Evolutionary conservation across 495 filamentous ascomycete genomes (phyloP).

Genomic region (Sabuloglossum arenarium): DNA sequence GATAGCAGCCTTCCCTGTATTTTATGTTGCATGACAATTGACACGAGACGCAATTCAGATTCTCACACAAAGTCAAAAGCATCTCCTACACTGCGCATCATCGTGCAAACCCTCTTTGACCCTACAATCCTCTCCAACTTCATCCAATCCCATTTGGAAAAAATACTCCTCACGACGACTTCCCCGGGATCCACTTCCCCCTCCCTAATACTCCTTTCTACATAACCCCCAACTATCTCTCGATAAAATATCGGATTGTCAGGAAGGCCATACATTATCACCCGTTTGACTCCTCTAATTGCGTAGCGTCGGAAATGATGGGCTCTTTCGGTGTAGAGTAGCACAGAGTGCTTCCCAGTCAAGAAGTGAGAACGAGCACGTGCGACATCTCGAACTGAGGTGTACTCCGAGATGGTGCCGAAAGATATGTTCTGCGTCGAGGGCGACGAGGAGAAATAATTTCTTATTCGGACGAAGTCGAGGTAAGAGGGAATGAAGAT

Average conservation of each 20-base stretch:
- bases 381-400: slow-evolving; percentile 47
- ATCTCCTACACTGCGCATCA: slow-evolving; percentile 59
- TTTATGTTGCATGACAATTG: no score
- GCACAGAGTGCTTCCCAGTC: slow-evolving; percentile 54
- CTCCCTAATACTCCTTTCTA: slow-evolving; percentile 33
- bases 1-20: no score
- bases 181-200: slow-evolving; percentile 17
- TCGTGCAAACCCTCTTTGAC: slow-evolving; percentile 40
- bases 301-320: slow-evolving; percentile 84
- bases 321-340: slow-evolving; percentile 80
- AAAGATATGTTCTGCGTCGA: slow-evolving; percentile 52
- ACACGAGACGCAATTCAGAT: not conserved
- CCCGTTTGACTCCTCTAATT: slow-evolving; percentile 53
- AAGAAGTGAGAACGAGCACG: slow-evolving; percentile 77
- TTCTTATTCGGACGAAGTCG: slow-evolving; percentile 82
- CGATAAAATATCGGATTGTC: slow-evolving; percentile 76
- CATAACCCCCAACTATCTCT: slow-evolving; percentile 61
- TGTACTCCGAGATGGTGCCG: slow-evolving; percentile 76
- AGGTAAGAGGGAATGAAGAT: slow-evolving; percentile 84
- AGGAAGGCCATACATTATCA: slow-evolving; percentile 73
- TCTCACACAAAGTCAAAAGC: slow-evolving; percentile 62
- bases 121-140: slow-evolving; percentile 83
- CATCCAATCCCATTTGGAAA: slow-evolving; percentile 74
- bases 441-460: slow-evolving; percentile 62
- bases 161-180: slow-evolving; percentile 42